Conservation (phyloP, 805 yeast genomes). For the Lipomyces mesembrius region DNA sequence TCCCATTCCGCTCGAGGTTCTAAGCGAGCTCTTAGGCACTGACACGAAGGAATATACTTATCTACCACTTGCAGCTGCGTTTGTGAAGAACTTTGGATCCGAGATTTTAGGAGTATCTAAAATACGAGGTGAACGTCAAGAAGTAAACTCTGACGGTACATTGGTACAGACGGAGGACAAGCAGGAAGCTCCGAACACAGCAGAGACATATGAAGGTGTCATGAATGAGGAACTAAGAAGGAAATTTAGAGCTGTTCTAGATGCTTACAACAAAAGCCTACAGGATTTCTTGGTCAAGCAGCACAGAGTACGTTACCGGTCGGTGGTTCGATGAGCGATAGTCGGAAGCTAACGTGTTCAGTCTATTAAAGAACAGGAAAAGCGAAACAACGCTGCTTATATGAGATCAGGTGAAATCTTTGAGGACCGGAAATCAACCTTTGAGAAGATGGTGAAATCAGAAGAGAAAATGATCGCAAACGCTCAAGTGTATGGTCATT, state of each 20-base stretch:
- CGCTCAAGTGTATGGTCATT: slow-evolving; percentile 43
- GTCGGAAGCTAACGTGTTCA: background rate
- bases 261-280: slow-evolving; percentile 15
- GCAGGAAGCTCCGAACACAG: background rate
- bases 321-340: slow-evolving; percentile 44
- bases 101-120: slow-evolving; percentile 56
- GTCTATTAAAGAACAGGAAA: slow-evolving; percentile 45
- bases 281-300: slow-evolving; percentile 8
- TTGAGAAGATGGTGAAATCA: slow-evolving; percentile 41
- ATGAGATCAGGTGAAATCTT: slow-evolving; percentile 67
- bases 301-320: slow-evolving; percentile 14
- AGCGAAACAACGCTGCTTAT: slow-evolving; percentile 57
- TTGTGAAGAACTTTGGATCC: slow-evolving; percentile 65
- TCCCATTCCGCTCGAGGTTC: slow-evolving; percentile 51
- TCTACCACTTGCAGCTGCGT: slow-evolving; percentile 37
- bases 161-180: background rate
- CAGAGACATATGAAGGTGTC: slow-evolving; percentile 38
- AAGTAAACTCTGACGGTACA: background rate
- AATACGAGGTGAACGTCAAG: slow-evolving; percentile 7
- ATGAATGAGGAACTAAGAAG: slow-evolving; percentile 38
- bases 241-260: slow-evolving; percentile 37
- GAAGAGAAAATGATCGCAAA: slow-evolving; percentile 54
- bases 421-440: slow-evolving; percentile 47
- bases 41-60: slow-evolving; percentile 35
- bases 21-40: slow-evolving; percentile 51